Base-by-base conservation (phyloP, 2,329 filamentous ascomycete genomes). In the Penicillium concentricum region DNA sequence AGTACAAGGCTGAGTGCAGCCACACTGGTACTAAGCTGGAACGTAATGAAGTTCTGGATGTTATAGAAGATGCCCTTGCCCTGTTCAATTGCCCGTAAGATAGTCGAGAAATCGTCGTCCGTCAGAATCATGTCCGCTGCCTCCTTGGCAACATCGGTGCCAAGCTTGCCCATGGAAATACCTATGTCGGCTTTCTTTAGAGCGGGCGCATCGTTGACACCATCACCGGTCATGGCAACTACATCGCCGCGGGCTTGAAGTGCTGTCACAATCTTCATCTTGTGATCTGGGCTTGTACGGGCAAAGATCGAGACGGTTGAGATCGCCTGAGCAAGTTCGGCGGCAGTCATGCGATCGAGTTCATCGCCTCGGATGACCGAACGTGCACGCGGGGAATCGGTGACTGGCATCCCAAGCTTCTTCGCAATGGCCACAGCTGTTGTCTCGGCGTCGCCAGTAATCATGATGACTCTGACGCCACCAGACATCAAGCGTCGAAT, bases 1-100 rank as follows among this genome's bases (percentile, higher is more conserved):
- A 99, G 85, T 18, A 99, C 94, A 52, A 99, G 82, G 56, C 90
- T 91, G 64, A 99, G 80, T 59, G 94, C 92, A 53, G 95, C 94
- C 20, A 95, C 94, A 72, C 92, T 97, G 46, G 94, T 99, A 75
- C 92, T 97, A 56, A 99, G 84, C 78, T 99, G 95, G 77, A 99
- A 99, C 0, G 94, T 97, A 61, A 99, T 83, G 77, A 99, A 99
- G 75, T 99, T 99, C 72, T 99, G 94, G 64, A 99, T 97, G 74
- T 99, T 99, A 83, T 94, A 96, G 77, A 99, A 99, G 66, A 99
- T 99, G 54, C 92, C 94, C 76, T 99, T 99, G 76, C 94, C 95
- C 78, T 99, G 94, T 74, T 99, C 94, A 60, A 99, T 99, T 30
- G 94, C 94, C 58, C 87, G 90, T 12, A 99, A 82, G 61, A 99